phyloP scores from a whole-genome alignment of 805 yeast species.

The Candida nonsorbophila region DNA sequence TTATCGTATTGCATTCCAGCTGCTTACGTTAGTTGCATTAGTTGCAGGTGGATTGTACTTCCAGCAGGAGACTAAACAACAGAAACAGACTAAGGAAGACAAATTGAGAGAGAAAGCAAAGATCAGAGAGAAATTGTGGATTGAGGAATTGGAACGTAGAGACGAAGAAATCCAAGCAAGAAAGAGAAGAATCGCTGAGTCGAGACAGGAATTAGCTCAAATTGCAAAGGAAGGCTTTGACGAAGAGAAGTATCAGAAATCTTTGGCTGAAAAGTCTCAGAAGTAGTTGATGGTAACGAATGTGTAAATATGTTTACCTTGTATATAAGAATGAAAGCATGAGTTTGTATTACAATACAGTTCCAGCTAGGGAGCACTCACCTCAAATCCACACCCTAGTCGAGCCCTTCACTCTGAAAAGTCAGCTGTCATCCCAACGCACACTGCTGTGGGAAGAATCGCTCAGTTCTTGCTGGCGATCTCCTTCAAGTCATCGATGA shows the following conservation, averaged over 20 bases:
- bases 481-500: no score
- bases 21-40: slow-evolving; percentile 74
- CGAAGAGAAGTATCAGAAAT: slow-evolving; percentile 13
- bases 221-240: slow-evolving; percentile 31
- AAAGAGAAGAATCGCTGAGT: slow-evolving; percentile 60
- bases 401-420: no score
- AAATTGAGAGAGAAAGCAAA: slow-evolving; percentile 72
- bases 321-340: not conserved
- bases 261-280: slow-evolving; percentile 6
- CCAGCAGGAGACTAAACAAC: slow-evolving; percentile 45
- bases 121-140: slow-evolving; percentile 81
- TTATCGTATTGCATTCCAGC: slow-evolving; percentile 86
- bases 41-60: slow-evolving; percentile 73
- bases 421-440: no score
- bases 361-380: no score
- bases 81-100: slow-evolving; percentile 56
- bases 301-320: not conserved
- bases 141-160: slow-evolving; percentile 83
- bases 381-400: no score
- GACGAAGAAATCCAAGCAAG: slow-evolving; percentile 68
- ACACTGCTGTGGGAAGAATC: no score
- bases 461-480: no score
- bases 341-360: no score
- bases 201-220: slow-evolving; percentile 38
- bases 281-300: not conserved